Base-by-base conservation (phyloP, 805 yeast genomes). In the Candida multigemmis region DNA sequence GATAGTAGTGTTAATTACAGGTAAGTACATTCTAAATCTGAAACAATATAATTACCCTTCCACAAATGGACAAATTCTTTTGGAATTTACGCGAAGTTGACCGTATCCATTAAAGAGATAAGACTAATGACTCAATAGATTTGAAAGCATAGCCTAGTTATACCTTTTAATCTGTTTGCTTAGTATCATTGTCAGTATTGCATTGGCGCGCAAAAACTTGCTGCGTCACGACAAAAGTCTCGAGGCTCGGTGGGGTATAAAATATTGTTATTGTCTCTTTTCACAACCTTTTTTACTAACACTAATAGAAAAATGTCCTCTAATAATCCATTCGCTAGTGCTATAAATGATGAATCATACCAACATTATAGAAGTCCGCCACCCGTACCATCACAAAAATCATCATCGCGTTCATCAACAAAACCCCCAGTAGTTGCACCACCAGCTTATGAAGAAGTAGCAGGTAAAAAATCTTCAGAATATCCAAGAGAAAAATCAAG, bases 361-460 rank as follows among this genome's bases (percentile, higher is more conserved):
- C 50, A 40, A 30, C 64, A 55, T 35, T 59, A 50, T 34, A 49
- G 57, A 26, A 56, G 47, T 20, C 52, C 63, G 2, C 60, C 62
- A 7, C 56, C 56, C 4, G 48, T 41, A 6, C 59, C 59, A 11
- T 31, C 35, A 16, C 22, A 19, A 7, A 13, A 14, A 6, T 26
- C 21, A 14, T 20, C 22, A 12, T 24, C 24, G 6, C 24, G 21
- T 10, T 19, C 35, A 2, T n/a, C 17, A 7, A 24, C 38, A 25
- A 44, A 46, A 15, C 48, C 41, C 12, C 30, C 50, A 14, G 19
- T 27, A 8, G 34, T 38, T 6, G 49, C 66, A 5, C 83, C 84
- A 5, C 85, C 86, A 6, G 62, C 84, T 0, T 77, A 78, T 42
- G 82, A 76, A 37, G 86, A 77, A 38, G 79, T 67, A 12, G 75